Evolutionary conservation across 1,284 basidiomycete species (phyloP).

Genomic region (Ganoderma sinense): DNA sequence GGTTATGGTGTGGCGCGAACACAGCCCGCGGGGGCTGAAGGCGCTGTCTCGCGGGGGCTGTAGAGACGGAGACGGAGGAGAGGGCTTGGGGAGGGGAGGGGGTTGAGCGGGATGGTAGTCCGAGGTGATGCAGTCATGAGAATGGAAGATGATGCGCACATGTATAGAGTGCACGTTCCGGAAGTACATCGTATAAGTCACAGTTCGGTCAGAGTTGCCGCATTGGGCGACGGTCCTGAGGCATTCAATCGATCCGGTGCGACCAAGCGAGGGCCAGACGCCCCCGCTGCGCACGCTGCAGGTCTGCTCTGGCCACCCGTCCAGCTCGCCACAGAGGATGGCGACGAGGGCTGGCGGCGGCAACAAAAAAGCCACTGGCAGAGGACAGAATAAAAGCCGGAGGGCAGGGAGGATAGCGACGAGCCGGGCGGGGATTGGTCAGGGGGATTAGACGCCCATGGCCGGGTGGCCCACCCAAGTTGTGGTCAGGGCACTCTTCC

Average conservation of each 20-base stretch:
- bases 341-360: neutral
- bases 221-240: conserved; percentile 23
- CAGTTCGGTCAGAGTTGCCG: conserved; percentile 24
- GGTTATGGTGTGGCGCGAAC: conserved; percentile 16
- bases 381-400: conserved; percentile 16
- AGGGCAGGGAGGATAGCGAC: conserved; percentile 30
- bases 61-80: conserved; percentile 3
- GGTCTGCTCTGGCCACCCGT: conserved; percentile 1
- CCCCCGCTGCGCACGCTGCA: conserved; percentile 17
- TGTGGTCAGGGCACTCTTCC: conserved; percentile 37
- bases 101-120: conserved; percentile 21
- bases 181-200: conserved; percentile 14
- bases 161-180: conserved; percentile 31
- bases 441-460: conserved; percentile 21
- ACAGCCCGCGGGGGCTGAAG: conserved; percentile 12
- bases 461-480: conserved; percentile 30
- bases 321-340: neutral
- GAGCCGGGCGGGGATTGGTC: conserved; percentile 32
- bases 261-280: conserved; percentile 18
- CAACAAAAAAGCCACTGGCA: conserved; percentile 17
- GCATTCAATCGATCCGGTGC: conserved; percentile 36
- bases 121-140: conserved; percentile 33
- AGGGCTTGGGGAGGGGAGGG: conserved; percentile 5
- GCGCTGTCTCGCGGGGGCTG: neutral
- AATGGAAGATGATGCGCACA: conserved; percentile 37